Base-by-base conservation (phyloP, 495 filamentous ascomycete genomes). In the Acidomyces sp. region DNA sequence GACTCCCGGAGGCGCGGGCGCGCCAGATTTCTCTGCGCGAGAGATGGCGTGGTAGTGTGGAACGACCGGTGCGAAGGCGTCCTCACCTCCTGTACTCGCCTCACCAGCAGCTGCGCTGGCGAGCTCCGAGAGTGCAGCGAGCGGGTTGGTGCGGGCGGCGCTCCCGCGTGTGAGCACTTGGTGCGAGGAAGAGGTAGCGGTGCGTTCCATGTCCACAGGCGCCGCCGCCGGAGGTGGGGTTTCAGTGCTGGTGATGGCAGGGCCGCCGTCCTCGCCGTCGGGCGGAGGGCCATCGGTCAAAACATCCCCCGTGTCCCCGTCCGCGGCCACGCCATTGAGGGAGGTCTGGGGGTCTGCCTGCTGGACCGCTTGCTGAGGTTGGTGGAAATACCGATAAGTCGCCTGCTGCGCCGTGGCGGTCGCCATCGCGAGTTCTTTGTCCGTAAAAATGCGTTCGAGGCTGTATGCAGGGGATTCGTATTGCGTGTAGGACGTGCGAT, bases 401-500 rank as follows among this genome's bases (percentile, higher is more conserved):
- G 62, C 61, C n/a, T 52, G 40, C 12, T 59, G 50, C 11, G 63
- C 63, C 13, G 54, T 56, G 28, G 62, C 60, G 25, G 58, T 59
- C 12, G 57, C 76, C 59, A 82, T 68, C 21, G 73, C 69, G 10
- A 95, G 74, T 59, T 96, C 88, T 62, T 88, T 93, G 45, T 94
- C 86, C 0, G 84, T 93, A 54, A 96, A 95, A 18, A 96, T 74
- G 42, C 85, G 82, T 37, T 93, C 79, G 43, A 96, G 76, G 32
- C 79, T 84, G 60, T 85, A 90, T 1, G 55, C 52, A 0, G 59
- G 47, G 9, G 60, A 55, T 49, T 62, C 60, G 37, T 54, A 75
- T 52, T 30, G 77, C 62, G 59, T 55, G 41, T 71, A 62, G 6
- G 70, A 56, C 25, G 72, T 70, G 49, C 69, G 70, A 19, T 60